Evolutionary conservation across 192 early-diverging fungal species (phyloP).

Genomic region (Funneliformis geosporum): DNA sequence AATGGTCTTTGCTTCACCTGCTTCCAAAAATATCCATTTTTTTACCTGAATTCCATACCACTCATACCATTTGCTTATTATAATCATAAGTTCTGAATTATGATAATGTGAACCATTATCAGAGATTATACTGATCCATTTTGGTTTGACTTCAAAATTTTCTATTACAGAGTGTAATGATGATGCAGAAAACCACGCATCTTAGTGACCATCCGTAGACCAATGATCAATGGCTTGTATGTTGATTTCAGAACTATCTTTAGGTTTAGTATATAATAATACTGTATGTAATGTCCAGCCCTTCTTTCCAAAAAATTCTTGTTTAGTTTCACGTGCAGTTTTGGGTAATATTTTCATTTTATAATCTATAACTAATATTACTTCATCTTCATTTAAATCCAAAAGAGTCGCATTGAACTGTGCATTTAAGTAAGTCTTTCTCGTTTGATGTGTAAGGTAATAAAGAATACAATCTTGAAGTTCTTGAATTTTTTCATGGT

Average conservation of each 20-base stretch:
- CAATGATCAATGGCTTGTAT: neutral
- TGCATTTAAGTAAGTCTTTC: neutral
- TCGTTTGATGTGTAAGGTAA: neutral
- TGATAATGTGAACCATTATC: neutral
- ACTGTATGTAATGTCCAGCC: neutral
- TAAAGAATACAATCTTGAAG: neutral
- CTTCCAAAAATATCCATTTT: neutral
- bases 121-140: neutral
- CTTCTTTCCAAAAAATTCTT: neutral
- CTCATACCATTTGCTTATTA: neutral
- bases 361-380: neutral
- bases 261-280: neutral
- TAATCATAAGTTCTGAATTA: neutral
- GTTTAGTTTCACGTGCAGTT: neutral
- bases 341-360: neutral
- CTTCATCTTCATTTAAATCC: neutral
- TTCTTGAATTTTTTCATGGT: neutral
- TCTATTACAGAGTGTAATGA: neutral
- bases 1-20: neutral
- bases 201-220: neutral
- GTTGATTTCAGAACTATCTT: neutral
- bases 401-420: neutral
- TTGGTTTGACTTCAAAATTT: neutral
- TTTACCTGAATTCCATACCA: neutral
- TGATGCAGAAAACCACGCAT: neutral